Evolutionary conservation across 441 rosid species (phyloP), one percentile per base, ranked within the genome.

Genomic region (Brassica hybrid): DNA sequence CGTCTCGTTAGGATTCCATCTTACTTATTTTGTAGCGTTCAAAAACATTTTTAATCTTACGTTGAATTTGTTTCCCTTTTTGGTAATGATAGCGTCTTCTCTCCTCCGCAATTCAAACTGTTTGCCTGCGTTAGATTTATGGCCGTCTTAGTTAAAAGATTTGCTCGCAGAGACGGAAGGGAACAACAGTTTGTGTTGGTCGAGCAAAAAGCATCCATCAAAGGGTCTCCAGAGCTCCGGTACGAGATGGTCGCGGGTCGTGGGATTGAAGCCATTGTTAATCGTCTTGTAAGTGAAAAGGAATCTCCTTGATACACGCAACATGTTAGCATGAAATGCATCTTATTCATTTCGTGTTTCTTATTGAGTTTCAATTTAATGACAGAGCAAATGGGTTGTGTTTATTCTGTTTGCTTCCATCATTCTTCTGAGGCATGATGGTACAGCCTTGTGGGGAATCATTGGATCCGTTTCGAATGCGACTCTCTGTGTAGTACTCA

Each of bases 211-310:
- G 82, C 77, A 60, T 64, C 81, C 11, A 56, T 83, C 5, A 59
- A 56, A 17, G 85, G 58, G n/a, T 70, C 86, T 0, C 2, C 80
- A 1, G 68, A 32, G 65, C 59, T 83, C 69, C 74, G 11, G 45
- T 43, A 48, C 2, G 80, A 60, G 25, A 18, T 61, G 59, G 50
- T 63, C 77, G 66, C 75, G 2, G 18, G 18, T 69, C 41, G 83
- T n/a, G 76, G 76, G 30, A 41, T 87, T 58, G 93, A 90, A 76
- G 68, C 85, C 17, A 77, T 89, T 34, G 81, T 90, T 60, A 95
- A 95, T 79, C 84, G 89, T 34, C 57, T 89, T 93, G 94, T 94
- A 34, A 52, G 93, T 86, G 34, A 50, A 57, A 78, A 9, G 41
- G 3, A 50, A 64, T 50, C 7, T 19, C 16, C 6, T 45, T 60